Conservation (phyloP, 495 filamentous ascomycete species). For the Penicillium diatomitis region DNA sequence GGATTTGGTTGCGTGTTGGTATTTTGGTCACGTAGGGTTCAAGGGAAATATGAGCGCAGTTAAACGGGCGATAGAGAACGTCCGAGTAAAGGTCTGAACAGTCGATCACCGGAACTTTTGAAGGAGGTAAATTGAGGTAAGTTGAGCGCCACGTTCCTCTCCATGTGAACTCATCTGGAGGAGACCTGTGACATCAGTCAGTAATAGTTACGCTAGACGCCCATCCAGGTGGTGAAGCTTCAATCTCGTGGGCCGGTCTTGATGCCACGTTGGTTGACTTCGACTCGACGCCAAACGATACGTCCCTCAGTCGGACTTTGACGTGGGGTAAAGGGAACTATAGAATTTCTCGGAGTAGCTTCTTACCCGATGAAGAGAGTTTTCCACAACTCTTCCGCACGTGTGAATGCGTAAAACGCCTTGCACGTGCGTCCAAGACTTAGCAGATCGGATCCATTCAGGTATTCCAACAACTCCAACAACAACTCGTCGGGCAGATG, state of each 20-base stretch:
- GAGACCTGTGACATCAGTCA: constrained; percentile 18
- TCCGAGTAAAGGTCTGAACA: constrained; percentile 87
- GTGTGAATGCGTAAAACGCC: constrained; percentile 78
- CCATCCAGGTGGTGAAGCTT: too few relatives aligned
- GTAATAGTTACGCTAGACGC: background rate
- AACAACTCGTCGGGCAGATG: constrained; percentile 75
- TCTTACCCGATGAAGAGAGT: constrained; percentile 77
- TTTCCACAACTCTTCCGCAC: constrained; percentile 88
- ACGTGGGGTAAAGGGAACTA: too few relatives aligned
- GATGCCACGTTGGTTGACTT: too few relatives aligned
- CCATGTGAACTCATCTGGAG: constrained; percentile 55
- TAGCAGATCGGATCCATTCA: constrained; percentile 56
- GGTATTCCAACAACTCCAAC: constrained; percentile 60
- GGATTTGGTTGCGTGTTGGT: constrained; percentile 62
- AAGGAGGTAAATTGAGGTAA: constrained; percentile 52
- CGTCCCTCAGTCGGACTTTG: too few relatives aligned
- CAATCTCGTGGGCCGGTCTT: too few relatives aligned
- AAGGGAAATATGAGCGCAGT: constrained; percentile 69
- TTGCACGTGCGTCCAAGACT: constrained; percentile 75
- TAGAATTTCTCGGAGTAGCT: background rate
- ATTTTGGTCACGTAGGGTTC: constrained; percentile 60
- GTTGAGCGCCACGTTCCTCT: constrained; percentile 81
- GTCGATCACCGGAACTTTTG: constrained; percentile 41
- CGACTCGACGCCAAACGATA: too few relatives aligned
- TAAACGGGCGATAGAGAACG: constrained; percentile 81